Conservation (phyloP, 2,329 filamentous ascomycete species). For the Dichotomopilus funicola region DNA sequence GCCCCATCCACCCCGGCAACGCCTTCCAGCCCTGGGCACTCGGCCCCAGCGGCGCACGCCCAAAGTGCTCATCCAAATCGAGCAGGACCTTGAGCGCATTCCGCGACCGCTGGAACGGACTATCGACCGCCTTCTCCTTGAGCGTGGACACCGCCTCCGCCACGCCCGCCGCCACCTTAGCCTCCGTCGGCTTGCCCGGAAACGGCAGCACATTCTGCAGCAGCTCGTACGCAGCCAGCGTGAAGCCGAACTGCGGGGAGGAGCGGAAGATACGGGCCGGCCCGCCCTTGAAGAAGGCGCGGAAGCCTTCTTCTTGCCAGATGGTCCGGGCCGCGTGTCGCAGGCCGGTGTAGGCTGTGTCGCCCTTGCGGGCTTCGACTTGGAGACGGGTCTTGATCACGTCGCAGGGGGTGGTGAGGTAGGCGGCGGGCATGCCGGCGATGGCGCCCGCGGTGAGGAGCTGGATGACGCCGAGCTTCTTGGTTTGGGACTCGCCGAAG, state of each 20-base stretch:
- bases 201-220: conserved; percentile 75
- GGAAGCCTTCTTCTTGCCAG: conserved; percentile 84
- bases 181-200: conserved; percentile 49
- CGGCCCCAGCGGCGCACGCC: conserved; percentile 56
- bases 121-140: conserved; percentile 51
- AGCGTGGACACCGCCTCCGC: conserved; percentile 58
- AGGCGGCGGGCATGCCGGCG: conserved; percentile 83
- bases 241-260: conserved; percentile 97
- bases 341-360: conserved; percentile 78
- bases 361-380: conserved; percentile 94
- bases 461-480: conserved; percentile 85
- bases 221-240: conserved; percentile 89
- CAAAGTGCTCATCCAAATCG: conserved; percentile 90
- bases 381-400: conserved; percentile 99
- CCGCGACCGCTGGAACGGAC: conserved; percentile 57
- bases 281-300: conserved; percentile 97
- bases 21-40: conserved; percentile 47
- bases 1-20: conserved; percentile 43
- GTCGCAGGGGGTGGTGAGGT: conserved; percentile 94
- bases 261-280: conserved; percentile 91
- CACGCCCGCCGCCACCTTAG: conserved; percentile 50
- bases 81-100: conserved; percentile 95
- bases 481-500: conserved; percentile 81
- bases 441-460: conserved; percentile 93
- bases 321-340: conserved; percentile 81